Evolutionary conservation across 768 basidiomycete species (phyloP).

Genomic region (Boletus rex-veris): DNA sequence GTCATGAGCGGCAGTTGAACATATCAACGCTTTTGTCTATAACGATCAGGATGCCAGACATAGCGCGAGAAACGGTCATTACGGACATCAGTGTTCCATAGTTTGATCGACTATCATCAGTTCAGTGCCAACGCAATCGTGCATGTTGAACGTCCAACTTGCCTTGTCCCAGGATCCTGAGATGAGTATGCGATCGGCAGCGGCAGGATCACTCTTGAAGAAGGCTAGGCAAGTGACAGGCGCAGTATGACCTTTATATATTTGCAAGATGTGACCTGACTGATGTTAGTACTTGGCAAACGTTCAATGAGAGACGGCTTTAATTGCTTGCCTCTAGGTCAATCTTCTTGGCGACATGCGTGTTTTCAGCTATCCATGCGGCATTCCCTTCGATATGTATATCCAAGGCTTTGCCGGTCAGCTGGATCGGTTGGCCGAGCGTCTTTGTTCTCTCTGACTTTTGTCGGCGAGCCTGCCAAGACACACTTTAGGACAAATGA

Average conservation of each 20-base stretch:
- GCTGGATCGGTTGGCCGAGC: conserved; percentile 75
- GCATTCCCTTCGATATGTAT: conserved; percentile 60
- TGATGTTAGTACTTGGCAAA: conserved; percentile 32
- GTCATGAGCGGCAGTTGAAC: conserved; percentile 70
- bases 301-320: conserved; percentile 5
- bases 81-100: conserved; percentile 77
- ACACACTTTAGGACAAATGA: not conserved
- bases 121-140: conserved; percentile 5
- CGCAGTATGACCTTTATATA: conserved; percentile 81
- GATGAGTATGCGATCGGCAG: conserved; percentile 55
- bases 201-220: conserved; percentile 39
- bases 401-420: conserved; percentile 71
- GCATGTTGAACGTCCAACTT: conserved; percentile 8
- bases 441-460: conserved; percentile 71
- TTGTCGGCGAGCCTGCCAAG: conserved; percentile 56
- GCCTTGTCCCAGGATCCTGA: conserved; percentile 96
- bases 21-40: conserved; percentile 69
- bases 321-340: conserved; percentile 62
- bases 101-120: conserved; percentile 64
- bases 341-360: conserved; percentile 66
- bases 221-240: conserved; percentile 86
- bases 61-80: not conserved
- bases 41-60: conserved; percentile 1
- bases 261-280: conserved; percentile 75
- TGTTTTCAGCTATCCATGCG: conserved; percentile 89